These are phyloP conservation scores for Cutaneotrichosporon cavernicola DNA, from an alignment of 1,284 basidiomycete species.

Conservation along the genomic window DNA sequence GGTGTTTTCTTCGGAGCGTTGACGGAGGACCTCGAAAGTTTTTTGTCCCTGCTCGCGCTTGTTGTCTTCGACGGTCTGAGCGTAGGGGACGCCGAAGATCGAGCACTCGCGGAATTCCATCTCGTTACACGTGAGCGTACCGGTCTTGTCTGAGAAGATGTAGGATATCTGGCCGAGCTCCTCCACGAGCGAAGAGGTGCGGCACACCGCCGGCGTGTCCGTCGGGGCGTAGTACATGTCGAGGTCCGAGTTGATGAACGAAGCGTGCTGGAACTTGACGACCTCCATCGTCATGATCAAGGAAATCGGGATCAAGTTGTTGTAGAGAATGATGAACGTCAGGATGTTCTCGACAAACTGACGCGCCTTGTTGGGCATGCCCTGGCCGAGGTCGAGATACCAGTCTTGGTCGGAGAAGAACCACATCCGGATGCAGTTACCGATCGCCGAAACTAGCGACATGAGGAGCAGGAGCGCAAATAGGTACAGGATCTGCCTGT, in stretches of 20 bases:
- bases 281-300: conserved; percentile 99
- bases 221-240: conserved; percentile 94
- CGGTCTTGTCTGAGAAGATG: conserved; percentile 98
- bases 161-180: conserved; percentile 95
- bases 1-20: conserved; percentile 56
- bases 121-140: conserved; percentile 93
- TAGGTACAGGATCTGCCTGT: conserved; percentile 93
- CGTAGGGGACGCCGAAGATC: conserved; percentile 84
- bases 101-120: conserved; percentile 97
- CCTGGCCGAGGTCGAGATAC: conserved; percentile 63
- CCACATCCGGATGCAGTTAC: conserved; percentile 84
- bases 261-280: conserved; percentile 97
- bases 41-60: conserved; percentile 62
- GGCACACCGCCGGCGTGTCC: conserved; percentile 93
- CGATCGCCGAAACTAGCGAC: conserved; percentile 87
- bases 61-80: conserved; percentile 81
- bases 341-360: conserved; percentile 88
- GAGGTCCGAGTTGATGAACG: conserved; percentile 93
- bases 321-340: conserved; percentile 98
- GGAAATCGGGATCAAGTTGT: conserved; percentile 98
- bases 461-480: conserved; percentile 84
- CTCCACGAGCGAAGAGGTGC: conserved; percentile 95
- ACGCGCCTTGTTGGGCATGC: conserved; percentile 59
- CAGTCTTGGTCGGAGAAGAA: conserved; percentile 78
- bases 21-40: conserved; percentile 49